Conservation (phyloP, 208 protist species). For the Endotrypanum monterogeii region DNA sequence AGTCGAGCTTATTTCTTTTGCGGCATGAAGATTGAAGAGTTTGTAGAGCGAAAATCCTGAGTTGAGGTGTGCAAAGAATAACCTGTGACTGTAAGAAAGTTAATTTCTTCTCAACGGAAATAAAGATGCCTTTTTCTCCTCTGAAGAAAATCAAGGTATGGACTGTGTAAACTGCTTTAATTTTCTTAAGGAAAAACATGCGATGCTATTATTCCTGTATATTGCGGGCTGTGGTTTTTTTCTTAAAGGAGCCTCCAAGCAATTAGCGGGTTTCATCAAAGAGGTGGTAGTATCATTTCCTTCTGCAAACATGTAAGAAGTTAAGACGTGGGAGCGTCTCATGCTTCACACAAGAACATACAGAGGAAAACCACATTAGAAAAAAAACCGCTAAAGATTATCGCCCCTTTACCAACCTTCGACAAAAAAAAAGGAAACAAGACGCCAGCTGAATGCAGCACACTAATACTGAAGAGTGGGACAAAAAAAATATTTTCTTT, state of each 20-base stretch:
- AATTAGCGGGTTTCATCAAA: neutral
- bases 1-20: neutral
- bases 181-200: neutral
- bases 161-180: neutral
- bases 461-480: constrained; percentile 2
- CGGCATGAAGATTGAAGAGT: neutral
- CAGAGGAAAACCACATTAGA: neutral
- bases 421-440: neutral
- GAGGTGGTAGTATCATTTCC: neutral
- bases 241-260: constrained; percentile 1
- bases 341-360: neutral
- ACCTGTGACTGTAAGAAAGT: neutral
- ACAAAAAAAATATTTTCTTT: neutral
- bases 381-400: neutral
- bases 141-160: neutral
- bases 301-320: constrained; percentile 14
- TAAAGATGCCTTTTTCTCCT: neutral
- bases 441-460: constrained; percentile 8
- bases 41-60: neutral
- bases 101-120: neutral
- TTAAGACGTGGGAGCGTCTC: constrained; percentile 6
- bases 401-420: neutral
- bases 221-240: neutral
- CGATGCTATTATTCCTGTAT: neutral
- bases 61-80: neutral